Percentiles rank a stretch among this genome's conserved stretches.
These are phyloP conservation scores for Prunus padus DNA, from an alignment of 306 rosid genomes.

Conservation along the genomic window DNA sequence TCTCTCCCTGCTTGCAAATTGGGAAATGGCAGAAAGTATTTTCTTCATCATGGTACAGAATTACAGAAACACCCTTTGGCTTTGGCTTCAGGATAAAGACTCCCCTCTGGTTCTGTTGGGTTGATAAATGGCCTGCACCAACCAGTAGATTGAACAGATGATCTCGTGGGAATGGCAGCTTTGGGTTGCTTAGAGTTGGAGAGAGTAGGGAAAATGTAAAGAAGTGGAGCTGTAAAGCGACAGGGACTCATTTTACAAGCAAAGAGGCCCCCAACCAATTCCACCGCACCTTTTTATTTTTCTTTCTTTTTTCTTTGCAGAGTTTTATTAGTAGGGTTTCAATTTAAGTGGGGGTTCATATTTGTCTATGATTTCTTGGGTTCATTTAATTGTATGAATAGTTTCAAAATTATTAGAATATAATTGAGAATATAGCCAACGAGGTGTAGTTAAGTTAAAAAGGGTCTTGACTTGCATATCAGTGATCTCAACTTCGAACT, in stretches of 20 bases:
- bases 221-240: conserved; percentile 38
- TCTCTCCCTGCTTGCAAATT: not conserved
- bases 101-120: not conserved
- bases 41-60: conserved; percentile 6
- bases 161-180: conserved; percentile 60
- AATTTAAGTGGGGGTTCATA: too few relatives aligned
- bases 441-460: too few relatives aligned
- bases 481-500: too few relatives aligned
- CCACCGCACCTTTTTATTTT: not conserved
- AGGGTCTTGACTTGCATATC: too few relatives aligned
- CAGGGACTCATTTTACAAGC: conserved; percentile 43
- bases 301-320: not conserved
- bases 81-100: conserved; percentile 29
- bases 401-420: too few relatives aligned
- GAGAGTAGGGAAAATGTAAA: conserved; percentile 1
- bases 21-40: conserved; percentile 1
- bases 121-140: conserved; percentile 29
- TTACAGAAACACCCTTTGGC: conserved; percentile 16
- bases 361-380: too few relatives aligned
- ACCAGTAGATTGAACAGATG: conserved; percentile 21
- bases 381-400: not conserved
- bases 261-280: conserved; percentile 30
- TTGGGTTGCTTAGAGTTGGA: conserved; percentile 58
- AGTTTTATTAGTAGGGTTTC: not conserved
- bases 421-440: too few relatives aligned